These are phyloP conservation scores for Daldinia eschscholtzii DNA, from an alignment of 2,329 filamentous ascomycete genomes.

Conservation along the genomic window DNA sequence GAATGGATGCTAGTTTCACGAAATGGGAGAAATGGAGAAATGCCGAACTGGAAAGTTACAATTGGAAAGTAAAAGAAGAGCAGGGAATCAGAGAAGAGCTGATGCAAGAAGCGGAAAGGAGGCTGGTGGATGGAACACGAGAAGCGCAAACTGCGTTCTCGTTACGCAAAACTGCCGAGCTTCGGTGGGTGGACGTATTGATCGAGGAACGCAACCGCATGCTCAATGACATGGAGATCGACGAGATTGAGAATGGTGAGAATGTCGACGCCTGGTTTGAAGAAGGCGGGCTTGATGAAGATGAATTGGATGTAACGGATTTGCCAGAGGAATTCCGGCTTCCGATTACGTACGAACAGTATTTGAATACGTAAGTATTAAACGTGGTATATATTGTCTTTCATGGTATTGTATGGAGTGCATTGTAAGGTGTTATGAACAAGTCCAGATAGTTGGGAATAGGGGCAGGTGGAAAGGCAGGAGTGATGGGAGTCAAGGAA, in stretches of 20 bases:
- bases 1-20: slow-evolving; percentile 58
- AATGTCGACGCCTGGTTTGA: slow-evolving; percentile 48
- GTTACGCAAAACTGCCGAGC: slow-evolving; percentile 58
- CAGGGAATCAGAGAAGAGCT: slow-evolving; percentile 57
- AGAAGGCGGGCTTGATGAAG: slow-evolving; percentile 33
- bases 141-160: slow-evolving; percentile 52
- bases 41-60: slow-evolving; percentile 56
- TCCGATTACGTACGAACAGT: slow-evolving; percentile 1
- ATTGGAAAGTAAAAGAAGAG: slow-evolving; percentile 56
- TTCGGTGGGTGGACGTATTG: slow-evolving; percentile 62
- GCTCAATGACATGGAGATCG: slow-evolving; percentile 57
- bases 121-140: slow-evolving; percentile 48
- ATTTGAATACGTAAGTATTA: neutral
- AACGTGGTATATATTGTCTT: neutral
- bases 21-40: slow-evolving; percentile 59
- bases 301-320: slow-evolving; percentile 15
- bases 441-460: neutral
- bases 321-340: slow-evolving; percentile 15
- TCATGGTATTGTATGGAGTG: neutral
- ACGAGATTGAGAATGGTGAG: slow-evolving; percentile 58
- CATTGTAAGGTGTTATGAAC: neutral
- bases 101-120: slow-evolving; percentile 56
- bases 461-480: slow-evolving; percentile 8
- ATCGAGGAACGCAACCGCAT: slow-evolving; percentile 59
- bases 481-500: neutral